Evolutionary conservation across 805 yeast genomes (phyloP).

Genomic region (Clavispora santaluciae): DNA sequence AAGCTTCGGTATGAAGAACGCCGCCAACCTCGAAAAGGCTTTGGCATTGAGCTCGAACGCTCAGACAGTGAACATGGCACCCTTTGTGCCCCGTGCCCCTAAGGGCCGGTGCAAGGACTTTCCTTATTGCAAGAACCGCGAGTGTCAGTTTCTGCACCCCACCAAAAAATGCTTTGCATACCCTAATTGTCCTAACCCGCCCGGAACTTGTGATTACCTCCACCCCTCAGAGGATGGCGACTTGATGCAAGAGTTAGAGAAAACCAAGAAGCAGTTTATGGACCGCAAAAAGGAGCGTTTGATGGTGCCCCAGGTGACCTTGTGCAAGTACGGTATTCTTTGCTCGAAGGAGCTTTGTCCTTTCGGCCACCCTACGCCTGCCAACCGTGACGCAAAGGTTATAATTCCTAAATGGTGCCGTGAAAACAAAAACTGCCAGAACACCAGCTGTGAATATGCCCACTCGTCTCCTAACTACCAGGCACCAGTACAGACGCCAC

Average conservation of each 20-base stretch:
- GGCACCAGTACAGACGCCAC: constrained; percentile 17
- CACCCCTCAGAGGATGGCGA: constrained; percentile 85
- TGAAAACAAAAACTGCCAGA: constrained; percentile 58
- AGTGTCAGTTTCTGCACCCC: constrained; percentile 78
- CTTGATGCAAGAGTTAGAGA: constrained; percentile 63
- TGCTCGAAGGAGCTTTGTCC: constrained; percentile 81
- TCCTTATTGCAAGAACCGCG: constrained; percentile 66
- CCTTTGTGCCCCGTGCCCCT: constrained; percentile 44
- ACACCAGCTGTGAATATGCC: constrained; percentile 62
- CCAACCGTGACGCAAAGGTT: constrained; percentile 69
- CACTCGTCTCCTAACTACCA: constrained; percentile 71
- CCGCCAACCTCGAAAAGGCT: constrained; percentile 39
- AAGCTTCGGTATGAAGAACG: constrained; percentile 33
- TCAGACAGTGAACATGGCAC: constrained; percentile 20
- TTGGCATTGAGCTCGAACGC: constrained; percentile 28
- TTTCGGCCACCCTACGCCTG: constrained; percentile 89
- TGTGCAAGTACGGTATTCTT: constrained; percentile 72
- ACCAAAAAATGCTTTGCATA: constrained; percentile 66
- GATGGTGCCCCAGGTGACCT: constrained; percentile 28
- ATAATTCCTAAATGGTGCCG: constrained; percentile 71
- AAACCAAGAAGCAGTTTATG: constrained; percentile 46
- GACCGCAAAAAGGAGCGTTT: constrained; percentile 33
- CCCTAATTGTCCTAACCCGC: constrained; percentile 73
- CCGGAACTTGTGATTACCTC: constrained; percentile 76
- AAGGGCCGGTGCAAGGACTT: constrained; percentile 65